Evolutionary conservation across 78 protist species (phyloP).

Genomic region (Dictyostelium capitatum): DNA sequence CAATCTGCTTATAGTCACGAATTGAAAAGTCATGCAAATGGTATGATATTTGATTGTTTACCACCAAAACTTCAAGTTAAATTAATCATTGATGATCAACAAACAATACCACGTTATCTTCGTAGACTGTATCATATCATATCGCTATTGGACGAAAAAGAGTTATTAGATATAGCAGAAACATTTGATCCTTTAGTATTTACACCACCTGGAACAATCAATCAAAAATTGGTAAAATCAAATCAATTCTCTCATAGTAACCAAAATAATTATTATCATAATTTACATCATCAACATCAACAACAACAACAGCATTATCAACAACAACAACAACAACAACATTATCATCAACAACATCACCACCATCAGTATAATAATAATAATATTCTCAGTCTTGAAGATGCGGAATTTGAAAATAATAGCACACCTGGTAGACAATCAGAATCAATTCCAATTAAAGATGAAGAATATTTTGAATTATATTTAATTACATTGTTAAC

Average conservation of each 20-base stretch:
- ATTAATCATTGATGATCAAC: constrained; percentile 49
- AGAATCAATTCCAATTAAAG: constrained; percentile 40
- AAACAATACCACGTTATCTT: constrained; percentile 23
- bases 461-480: constrained; percentile 80
- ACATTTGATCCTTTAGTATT: constrained; percentile 57
- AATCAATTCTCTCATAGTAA: background rate
- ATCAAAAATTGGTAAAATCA: background rate
- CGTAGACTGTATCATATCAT: constrained; percentile 48
- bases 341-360: too few species aligned
- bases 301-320: background rate
- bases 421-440: constrained; percentile 43
- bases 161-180: constrained; percentile 23
- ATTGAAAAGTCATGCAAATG: constrained; percentile 62
- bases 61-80: constrained; percentile 73
- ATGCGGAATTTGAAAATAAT: background rate
- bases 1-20: constrained; percentile 51
- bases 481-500: constrained; percentile 27
- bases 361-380: too few species aligned
- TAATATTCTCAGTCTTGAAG: background rate
- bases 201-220: constrained; percentile 14
- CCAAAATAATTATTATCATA: background rate
- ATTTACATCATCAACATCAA: background rate
- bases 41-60: constrained; percentile 75
- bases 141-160: constrained; percentile 22
- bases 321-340: background rate